Evolutionary conservation across 176 grass and related monocot genomes (phyloP), one percentile per base, ranked within the genome.

Genomic region (Guadua angustifolia): DNA sequence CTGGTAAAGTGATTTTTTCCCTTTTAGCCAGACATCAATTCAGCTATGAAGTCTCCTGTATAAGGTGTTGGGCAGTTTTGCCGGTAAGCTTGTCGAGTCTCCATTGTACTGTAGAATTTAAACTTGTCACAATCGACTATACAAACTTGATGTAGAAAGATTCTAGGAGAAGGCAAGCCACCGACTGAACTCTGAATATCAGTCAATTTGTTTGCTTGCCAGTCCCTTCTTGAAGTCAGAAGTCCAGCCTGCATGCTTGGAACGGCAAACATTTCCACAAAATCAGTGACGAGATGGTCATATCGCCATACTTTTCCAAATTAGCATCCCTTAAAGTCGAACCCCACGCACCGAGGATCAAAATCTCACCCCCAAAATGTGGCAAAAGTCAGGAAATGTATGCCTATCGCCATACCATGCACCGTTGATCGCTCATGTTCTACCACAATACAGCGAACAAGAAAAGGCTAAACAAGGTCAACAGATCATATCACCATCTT

Each of bases 201-300:
- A 12, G 68, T 73, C 33, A 72, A 42, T 13, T 53, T 22, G 80
- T 45, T 32, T 66, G 18, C 45, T 55, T 18, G 22, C 19, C 14
- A 39, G 1, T 17, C 24, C 36, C 24, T 69, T 80, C 39, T 22
- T 75, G 26, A 77, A 77, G 73, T 77, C 78, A 66, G 36, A 25
- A 77, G 39, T 79, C n/a, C 68, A 79, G 49, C 49, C 68, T 82
- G 58, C 73, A 78, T 43, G 58, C 73, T 82, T 89, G 72, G 56
- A 71, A 82, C 46, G 45, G 65, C 57, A 33, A 16, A 25, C 71
- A 3, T 38, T 86, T 90, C 73, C 66, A 59, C 66, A 29, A 52
- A 22, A 50, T 10, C 58, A 71, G 56, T 1, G 88, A 82, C 72
- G 60, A 16, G 38, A 63, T 51, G 66, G 72, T 38, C 45, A 0